Percentiles rank a stretch among this genome's conserved stretches.
Evolutionary conservation across 2,329 filamentous ascomycete genomes (phyloP).

Genomic region (Tolypocladium tundrense): DNA sequence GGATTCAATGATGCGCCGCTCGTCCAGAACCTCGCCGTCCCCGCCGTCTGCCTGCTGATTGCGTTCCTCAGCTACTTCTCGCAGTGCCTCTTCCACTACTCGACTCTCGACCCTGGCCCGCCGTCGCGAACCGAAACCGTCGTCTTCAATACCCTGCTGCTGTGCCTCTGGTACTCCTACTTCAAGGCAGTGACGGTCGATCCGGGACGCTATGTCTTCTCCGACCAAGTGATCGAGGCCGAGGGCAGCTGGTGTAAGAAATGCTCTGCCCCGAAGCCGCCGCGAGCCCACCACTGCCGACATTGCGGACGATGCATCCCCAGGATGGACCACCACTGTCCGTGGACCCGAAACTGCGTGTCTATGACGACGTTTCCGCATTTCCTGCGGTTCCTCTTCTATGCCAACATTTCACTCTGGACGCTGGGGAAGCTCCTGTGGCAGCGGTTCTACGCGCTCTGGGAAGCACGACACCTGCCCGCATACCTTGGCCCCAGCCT

Average conservation of each 20-base stretch:
- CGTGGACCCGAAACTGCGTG: constrained; percentile 77
- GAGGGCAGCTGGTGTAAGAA: constrained; percentile 59
- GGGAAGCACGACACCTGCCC: constrained; percentile 55
- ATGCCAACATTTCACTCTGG: constrained; percentile 56
- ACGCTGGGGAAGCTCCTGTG: constrained; percentile 50
- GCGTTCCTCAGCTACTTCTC: constrained; percentile 61
- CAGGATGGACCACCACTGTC: constrained; percentile 81
- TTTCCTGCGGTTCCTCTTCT: constrained; percentile 69
- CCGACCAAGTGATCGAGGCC: constrained; percentile 22
- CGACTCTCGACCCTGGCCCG: constrained; percentile 48
- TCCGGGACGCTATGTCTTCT: constrained; percentile 44
- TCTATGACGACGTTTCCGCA: constrained; percentile 74
- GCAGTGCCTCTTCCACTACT: constrained; percentile 56
- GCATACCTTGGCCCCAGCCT: constrained; percentile 63
- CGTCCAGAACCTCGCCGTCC: constrained; percentile 53
- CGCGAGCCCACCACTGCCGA: constrained; percentile 72
- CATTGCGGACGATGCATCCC: constrained; percentile 65
- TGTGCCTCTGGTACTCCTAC: constrained; percentile 60
- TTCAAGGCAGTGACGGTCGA: constrained; percentile 47
- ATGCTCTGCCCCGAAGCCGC: constrained; percentile 64
- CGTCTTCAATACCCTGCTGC: constrained; percentile 56
- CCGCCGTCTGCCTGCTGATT: constrained; percentile 56
- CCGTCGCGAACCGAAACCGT: constrained; percentile 45
- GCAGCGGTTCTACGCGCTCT: constrained; percentile 48
- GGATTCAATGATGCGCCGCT: constrained; percentile 30